Conservation (phyloP, 345 rosid species). For the Jatropha curcas region DNA sequence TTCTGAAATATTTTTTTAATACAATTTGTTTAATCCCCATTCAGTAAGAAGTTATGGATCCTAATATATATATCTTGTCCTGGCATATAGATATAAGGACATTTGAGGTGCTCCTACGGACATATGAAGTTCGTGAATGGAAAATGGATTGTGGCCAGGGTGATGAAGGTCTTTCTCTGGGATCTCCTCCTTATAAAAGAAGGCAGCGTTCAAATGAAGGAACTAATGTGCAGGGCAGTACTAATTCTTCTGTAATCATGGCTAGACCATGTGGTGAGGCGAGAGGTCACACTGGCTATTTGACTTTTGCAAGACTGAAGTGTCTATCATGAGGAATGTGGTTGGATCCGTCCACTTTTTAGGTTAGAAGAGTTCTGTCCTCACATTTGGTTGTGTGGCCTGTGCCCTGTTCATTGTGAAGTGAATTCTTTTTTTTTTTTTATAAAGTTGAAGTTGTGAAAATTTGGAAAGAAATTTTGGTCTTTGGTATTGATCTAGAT, state of each 20-base stretch:
- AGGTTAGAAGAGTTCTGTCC: not conserved
- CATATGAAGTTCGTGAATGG: slow-evolving; percentile 77
- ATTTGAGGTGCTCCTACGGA: slow-evolving; percentile 79
- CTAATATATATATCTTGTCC: slow-evolving; percentile 4
- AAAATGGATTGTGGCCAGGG: slow-evolving; percentile 38
- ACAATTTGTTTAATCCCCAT: not conserved
- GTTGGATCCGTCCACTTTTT: not conserved
- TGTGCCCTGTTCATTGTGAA: not conserved
- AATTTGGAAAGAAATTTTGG: not conserved
- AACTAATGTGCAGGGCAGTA: slow-evolving; percentile 22
- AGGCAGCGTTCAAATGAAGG: slow-evolving; percentile 53
- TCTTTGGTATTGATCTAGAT: not conserved
- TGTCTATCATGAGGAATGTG: slow-evolving; percentile 38
- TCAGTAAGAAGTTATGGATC: not conserved
- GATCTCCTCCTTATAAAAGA: slow-evolving; percentile 67
- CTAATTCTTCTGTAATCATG: slow-evolving; percentile 44
- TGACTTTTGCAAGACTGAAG: slow-evolving; percentile 86
- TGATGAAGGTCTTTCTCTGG: slow-evolving; percentile 35
- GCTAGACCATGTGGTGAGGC: slow-evolving; percentile 79
- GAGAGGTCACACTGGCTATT: slow-evolving; percentile 93
- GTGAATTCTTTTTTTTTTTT: no score
- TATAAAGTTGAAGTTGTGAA: not conserved
- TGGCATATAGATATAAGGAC: slow-evolving; percentile 72
- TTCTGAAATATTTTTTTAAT: not conserved
- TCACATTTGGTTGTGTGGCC: not conserved